A percentile compares a stretch with the other conserved stretches of the same genome.
Evolutionary conservation across 192 early-diverging fungal genomes (phyloP).

Genomic region (Mortierella alpina): DNA sequence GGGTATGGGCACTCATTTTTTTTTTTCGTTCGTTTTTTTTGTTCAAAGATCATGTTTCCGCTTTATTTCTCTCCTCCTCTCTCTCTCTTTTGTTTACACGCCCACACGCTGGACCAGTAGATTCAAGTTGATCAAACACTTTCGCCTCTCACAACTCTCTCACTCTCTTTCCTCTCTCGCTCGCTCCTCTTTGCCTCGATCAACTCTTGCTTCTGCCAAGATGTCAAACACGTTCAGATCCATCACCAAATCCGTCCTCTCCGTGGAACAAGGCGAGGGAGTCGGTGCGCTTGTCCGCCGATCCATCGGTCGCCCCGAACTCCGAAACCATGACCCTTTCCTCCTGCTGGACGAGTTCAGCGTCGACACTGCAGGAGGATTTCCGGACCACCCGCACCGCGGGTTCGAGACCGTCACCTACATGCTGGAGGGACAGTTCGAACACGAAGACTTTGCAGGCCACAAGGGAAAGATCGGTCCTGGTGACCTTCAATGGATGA

Average conservation of each 20-base stretch:
- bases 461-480: slow-evolving; percentile 58
- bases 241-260: slow-evolving; percentile 6
- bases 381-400: slow-evolving; percentile 64
- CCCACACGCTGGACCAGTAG: no score
- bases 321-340: slow-evolving; percentile 46
- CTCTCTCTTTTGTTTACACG: no score
- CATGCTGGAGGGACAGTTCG: slow-evolving; percentile 63
- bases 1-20: no score
- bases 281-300: slow-evolving; percentile 84
- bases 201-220: neutral
- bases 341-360: slow-evolving; percentile 37
- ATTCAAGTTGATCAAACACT: no score
- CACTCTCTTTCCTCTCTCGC: neutral
- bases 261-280: slow-evolving; percentile 71
- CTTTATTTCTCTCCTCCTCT: neutral
- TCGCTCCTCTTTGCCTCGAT: neutral
- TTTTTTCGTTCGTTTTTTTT: no score
- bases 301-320: slow-evolving; percentile 69
- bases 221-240: neutral
- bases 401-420: slow-evolving; percentile 73
- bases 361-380: slow-evolving; percentile 12
- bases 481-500: slow-evolving; percentile 75
- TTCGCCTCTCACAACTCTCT: neutral
- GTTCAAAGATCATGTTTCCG: no score
- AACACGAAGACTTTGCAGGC: slow-evolving; percentile 69